These are phyloP conservation scores for Kockiozyma suomiensis DNA, from an alignment of 805 yeast species.

Conservation along the genomic window DNA sequence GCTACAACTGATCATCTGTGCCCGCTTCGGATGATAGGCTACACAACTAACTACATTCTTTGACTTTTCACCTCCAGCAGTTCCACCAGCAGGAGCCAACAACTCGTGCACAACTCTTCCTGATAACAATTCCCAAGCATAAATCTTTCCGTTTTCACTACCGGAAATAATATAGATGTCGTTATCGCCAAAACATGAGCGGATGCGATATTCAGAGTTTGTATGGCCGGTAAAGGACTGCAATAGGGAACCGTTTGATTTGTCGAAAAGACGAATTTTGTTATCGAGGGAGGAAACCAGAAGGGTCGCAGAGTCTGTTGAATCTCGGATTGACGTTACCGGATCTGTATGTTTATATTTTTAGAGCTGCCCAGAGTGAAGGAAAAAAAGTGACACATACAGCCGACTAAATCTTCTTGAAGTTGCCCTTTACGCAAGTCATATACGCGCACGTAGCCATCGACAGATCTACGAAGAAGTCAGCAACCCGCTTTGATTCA, in stretches of 20 bases:
- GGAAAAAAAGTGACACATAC: constrained; percentile 1
- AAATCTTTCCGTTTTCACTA: constrained; percentile 40
- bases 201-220: constrained; percentile 36
- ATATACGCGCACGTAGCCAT: constrained; percentile 41
- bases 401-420: constrained; percentile 35
- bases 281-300: constrained; percentile 39
- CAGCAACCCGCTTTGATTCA: background rate
- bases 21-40: constrained; percentile 22
- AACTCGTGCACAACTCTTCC: constrained; percentile 32
- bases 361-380: background rate
- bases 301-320: constrained; percentile 23
- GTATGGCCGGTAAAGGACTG: constrained; percentile 38
- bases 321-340: constrained; percentile 35
- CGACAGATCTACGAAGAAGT: constrained; percentile 36
- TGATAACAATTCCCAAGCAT: constrained; percentile 37
- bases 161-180: constrained; percentile 36
- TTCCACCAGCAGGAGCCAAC: background rate
- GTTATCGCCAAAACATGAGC: constrained; percentile 36
- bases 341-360: constrained; percentile 30
- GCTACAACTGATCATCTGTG: constrained; percentile 32
- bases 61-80: background rate
- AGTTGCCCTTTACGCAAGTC: constrained; percentile 41
- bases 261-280: constrained; percentile 37
- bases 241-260: constrained; percentile 35
- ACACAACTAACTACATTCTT: constrained; percentile 27